phyloP scores from a whole-genome alignment of 495 filamentous ascomycete species.

The Penicillium egyptiacum region DNA sequence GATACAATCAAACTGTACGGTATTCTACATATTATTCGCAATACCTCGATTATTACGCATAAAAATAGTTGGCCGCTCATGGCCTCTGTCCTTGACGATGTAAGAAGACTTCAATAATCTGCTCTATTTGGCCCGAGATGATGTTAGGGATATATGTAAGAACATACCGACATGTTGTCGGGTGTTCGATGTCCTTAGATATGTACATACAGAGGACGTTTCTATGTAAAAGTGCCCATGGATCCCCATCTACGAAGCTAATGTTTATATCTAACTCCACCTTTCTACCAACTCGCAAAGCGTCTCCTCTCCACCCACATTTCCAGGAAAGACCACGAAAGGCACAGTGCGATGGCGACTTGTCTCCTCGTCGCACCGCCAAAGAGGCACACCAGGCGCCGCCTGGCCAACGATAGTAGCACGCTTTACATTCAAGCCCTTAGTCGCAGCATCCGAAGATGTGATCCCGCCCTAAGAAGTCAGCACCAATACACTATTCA shows the following conservation, averaged over 20 bases:
- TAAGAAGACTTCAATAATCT: too few species aligned
- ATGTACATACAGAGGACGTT: too few species aligned
- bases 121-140: too few species aligned
- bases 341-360: constrained; percentile 48
- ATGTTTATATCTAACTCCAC: constrained; percentile 29
- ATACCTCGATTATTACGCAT: not conserved
- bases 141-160: too few species aligned
- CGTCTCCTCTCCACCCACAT: constrained; percentile 53
- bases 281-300: constrained; percentile 41
- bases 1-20: not conserved
- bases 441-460: constrained; percentile 54
- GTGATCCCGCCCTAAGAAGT: constrained; percentile 50
- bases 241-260: not conserved
- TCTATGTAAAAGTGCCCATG: not conserved
- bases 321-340: constrained; percentile 58
- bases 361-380: constrained; percentile 52
- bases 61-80: not conserved
- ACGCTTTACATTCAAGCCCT: constrained; percentile 51
- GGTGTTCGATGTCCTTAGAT: too few species aligned
- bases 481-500: not conserved
- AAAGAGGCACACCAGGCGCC: constrained; percentile 54
- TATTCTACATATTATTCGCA: not conserved
- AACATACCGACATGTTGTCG: too few species aligned
- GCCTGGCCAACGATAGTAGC: constrained; percentile 55
- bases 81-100: not conserved